phyloP scores from a whole-genome alignment of 2,329 filamentous ascomycete species.

The Coniochaeta sp. region DNA sequence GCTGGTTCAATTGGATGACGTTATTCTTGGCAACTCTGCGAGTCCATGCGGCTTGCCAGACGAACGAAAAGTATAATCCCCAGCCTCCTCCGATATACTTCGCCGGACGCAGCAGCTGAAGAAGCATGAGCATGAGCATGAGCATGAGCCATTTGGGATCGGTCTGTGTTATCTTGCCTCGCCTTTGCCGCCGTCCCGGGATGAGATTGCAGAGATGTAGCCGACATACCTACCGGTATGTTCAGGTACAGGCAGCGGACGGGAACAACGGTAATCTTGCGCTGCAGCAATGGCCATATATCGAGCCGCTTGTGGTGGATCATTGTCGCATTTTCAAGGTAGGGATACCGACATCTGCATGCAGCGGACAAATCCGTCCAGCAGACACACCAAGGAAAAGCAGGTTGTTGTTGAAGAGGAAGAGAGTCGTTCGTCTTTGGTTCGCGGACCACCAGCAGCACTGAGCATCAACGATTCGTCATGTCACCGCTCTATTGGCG shows the following conservation, averaged over 20 bases:
- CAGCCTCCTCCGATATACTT: background rate
- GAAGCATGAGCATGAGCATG: too few relatives aligned
- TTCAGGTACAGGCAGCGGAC: background rate
- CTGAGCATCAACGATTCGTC: background rate
- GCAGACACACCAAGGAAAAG: background rate
- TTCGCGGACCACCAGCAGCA: too few relatives aligned
- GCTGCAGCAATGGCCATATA: background rate
- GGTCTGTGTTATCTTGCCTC: background rate
- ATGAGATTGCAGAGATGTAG: background rate
- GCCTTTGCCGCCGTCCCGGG: too few relatives aligned
- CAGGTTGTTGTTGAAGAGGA: too few relatives aligned
- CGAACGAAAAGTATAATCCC: background rate
- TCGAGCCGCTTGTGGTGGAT: background rate
- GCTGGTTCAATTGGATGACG: constrained; percentile 2
- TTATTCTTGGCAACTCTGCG: background rate
- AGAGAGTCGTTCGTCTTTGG: too few relatives aligned
- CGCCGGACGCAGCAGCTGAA: background rate
- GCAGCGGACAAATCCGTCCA: constrained; percentile 1
- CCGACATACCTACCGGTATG: background rate
- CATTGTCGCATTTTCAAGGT: background rate
- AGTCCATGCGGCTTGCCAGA: background rate
- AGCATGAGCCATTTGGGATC: too few relatives aligned
- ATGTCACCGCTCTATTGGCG: background rate
- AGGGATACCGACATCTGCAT: background rate
- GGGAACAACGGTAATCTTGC: background rate